Evolutionary conservation across 768 basidiomycete genomes (phyloP).

Genomic region (Suillus occidentalis): DNA sequence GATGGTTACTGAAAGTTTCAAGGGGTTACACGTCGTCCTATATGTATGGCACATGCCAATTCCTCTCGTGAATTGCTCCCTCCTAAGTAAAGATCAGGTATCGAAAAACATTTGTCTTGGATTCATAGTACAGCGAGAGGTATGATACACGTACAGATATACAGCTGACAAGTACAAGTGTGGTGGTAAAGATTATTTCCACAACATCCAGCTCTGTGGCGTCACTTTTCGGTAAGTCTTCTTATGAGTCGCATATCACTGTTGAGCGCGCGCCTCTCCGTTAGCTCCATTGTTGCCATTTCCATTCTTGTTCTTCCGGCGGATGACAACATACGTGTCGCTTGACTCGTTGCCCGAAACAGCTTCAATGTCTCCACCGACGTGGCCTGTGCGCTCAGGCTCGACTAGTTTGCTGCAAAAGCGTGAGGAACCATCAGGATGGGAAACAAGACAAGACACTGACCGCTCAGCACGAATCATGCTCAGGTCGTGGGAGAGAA

Average conservation of each 20-base stretch:
- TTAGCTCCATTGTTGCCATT: constrained; percentile 15
- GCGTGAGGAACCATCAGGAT: constrained; percentile 3
- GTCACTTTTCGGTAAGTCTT: neutral
- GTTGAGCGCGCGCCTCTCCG: neutral
- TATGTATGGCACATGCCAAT: too few relatives aligned
- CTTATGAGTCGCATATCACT: neutral
- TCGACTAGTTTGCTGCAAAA: constrained; percentile 13
- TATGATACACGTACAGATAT: constrained; percentile 8
- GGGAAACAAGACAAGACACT: neutral
- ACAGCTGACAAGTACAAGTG: neutral
- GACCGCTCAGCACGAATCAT: constrained; percentile 52
- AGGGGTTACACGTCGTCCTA: too few relatives aligned
- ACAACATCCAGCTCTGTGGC: neutral
- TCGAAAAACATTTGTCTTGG: neutral
- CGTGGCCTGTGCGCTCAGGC: constrained; percentile 14
- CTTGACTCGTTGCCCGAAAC: constrained; percentile 54
- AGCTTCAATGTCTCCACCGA: constrained; percentile 58
- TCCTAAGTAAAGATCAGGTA: neutral
- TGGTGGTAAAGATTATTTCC: neutral
- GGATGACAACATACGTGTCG: constrained; percentile 63
- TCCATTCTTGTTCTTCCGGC: constrained; percentile 46
- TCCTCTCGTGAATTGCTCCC: too few relatives aligned
- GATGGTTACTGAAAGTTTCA: too few relatives aligned
- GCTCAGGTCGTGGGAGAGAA: constrained; percentile 65
- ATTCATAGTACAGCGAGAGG: neutral